Evolutionary conservation across 257 asterid species (phyloP).

Genomic region (Nicotiana paniculata): DNA sequence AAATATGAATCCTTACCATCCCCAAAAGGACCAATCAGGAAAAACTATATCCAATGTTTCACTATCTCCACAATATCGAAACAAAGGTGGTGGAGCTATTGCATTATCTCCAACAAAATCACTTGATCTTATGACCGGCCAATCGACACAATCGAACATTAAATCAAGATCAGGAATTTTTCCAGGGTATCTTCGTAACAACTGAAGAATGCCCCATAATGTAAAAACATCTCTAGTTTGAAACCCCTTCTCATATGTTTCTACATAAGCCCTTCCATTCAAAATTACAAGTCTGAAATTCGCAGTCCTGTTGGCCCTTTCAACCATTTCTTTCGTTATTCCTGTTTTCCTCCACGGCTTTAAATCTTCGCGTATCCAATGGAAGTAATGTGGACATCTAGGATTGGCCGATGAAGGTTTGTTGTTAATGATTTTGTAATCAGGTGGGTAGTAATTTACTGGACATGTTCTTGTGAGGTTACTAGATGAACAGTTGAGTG

Average conservation of each 20-base stretch:
- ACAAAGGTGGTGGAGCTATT: constrained; percentile 51
- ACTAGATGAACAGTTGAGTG: constrained; percentile 50
- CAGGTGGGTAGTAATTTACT: constrained; percentile 42
- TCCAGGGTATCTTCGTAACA: constrained; percentile 65
- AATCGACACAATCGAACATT: constrained; percentile 72
- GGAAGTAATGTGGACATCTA: constrained; percentile 63
- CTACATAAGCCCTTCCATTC: constrained; percentile 61
- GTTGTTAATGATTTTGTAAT: neutral
- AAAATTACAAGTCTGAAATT: constrained; percentile 55
- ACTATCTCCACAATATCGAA: constrained; percentile 58
- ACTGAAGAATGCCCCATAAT: constrained; percentile 73
- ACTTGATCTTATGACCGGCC: constrained; percentile 47
- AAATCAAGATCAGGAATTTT: constrained; percentile 65
- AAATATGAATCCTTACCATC: constrained; percentile 41
- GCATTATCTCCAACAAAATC: constrained; percentile 18
- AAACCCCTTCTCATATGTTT: constrained; percentile 33
- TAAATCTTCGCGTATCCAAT: constrained; percentile 67
- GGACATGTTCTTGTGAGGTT: constrained; percentile 46
- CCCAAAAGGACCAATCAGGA: constrained; percentile 96
- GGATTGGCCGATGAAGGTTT: constrained; percentile 4
- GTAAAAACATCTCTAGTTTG: constrained; percentile 65
- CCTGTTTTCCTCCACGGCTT: constrained; percentile 67
- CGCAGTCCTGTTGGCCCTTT: constrained; percentile 45
- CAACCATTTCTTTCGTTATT: constrained; percentile 51
- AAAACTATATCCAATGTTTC: constrained; percentile 53